Conservation (phyloP, 371 early-diverging fungal genomes). For the Capillidium heterosporum region DNA sequence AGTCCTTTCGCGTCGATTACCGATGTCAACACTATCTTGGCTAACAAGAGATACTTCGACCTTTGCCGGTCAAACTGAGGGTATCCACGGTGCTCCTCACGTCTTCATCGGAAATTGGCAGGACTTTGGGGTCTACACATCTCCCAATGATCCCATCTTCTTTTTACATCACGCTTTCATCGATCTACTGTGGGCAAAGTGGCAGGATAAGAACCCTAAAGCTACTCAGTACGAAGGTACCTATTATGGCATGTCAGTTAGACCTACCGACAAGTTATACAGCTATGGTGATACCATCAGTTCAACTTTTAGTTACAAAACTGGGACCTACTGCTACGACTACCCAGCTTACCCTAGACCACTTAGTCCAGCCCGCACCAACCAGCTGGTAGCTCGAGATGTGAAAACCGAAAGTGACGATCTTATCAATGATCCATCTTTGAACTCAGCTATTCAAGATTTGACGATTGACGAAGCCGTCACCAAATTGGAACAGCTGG, state of each 20-base stretch:
- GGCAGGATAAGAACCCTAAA: not conserved
- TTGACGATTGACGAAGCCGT: not conserved
- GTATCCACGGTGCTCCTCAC: not conserved
- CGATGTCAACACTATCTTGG: not conserved
- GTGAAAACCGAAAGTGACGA: not conserved
- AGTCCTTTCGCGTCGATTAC: not conserved
- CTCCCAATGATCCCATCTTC: constrained; percentile 19
- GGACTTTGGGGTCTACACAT: not conserved
- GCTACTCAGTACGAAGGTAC: not conserved
- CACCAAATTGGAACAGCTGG: not conserved
- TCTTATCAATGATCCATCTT: not conserved
- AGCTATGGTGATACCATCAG: not conserved
- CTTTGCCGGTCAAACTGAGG: not conserved
- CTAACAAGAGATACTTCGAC: not conserved
- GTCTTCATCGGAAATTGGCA: not conserved
- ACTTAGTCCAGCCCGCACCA: not conserved
- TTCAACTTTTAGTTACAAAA: not conserved
- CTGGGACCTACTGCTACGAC: not conserved
- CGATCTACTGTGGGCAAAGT: constrained; percentile 3
- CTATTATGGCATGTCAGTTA: not conserved
- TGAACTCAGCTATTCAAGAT: not conserved
- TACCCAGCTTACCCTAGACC: not conserved
- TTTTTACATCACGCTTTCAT: constrained; percentile 31
- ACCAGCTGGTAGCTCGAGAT: not conserved
- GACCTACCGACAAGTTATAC: not conserved